phyloP scores from a whole-genome alignment of 257 asterid genomes.

The Solanum habrochaites region DNA sequence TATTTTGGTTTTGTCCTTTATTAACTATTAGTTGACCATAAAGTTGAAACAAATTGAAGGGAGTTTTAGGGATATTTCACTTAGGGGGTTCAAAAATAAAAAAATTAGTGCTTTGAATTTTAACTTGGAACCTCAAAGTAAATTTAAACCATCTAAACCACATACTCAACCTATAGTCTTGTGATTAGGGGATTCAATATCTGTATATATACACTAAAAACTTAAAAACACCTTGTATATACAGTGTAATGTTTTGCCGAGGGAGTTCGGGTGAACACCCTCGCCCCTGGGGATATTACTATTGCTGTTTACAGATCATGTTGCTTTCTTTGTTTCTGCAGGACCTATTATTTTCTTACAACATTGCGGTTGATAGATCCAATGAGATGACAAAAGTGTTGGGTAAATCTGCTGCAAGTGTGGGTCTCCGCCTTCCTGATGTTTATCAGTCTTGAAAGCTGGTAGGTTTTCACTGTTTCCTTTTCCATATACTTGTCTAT shows the following conservation, averaged over 20 bases:
- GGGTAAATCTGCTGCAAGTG: constrained; percentile 84
- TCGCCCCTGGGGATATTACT: neutral
- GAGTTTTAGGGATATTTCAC: neutral
- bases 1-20: neutral
- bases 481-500: neutral
- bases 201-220: neutral
- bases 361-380: constrained; percentile 80
- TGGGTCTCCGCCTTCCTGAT: constrained; percentile 85
- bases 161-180: neutral
- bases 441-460: constrained; percentile 45
- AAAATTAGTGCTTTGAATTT: neutral
- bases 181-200: neutral
- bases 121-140: neutral
- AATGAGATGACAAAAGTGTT: constrained; percentile 64
- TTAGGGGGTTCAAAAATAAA: neutral
- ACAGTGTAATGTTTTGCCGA: neutral
- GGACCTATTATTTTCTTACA: constrained; percentile 80
- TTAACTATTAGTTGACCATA: neutral
- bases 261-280: neutral
- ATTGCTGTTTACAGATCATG: neutral
- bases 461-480: constrained; percentile 11
- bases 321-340: constrained; percentile 4
- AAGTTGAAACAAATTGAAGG: neutral
- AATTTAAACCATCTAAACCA: neutral
- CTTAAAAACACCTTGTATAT: neutral